Base-by-base conservation (phyloP, 2,329 filamentous ascomycete species). In the Ceratocystiopsis brevicomis region DNA sequence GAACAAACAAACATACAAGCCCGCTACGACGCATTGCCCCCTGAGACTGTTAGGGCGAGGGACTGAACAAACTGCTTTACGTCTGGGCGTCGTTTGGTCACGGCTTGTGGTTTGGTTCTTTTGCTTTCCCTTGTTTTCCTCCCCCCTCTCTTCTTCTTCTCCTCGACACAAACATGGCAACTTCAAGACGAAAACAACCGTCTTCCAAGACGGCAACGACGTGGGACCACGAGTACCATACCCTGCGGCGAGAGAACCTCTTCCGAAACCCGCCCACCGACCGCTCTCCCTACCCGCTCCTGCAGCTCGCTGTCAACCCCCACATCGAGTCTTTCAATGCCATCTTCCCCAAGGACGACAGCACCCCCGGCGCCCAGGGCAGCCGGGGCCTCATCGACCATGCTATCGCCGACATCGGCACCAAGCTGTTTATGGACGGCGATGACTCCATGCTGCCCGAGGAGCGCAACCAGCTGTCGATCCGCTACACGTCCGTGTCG, bases 261-360 rank as follows among this genome's bases (percentile, higher is more conserved):
- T 98, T 98, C 60, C 71, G 75, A 54, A 78, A 92, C 52, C 88
- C 90, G 16, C 88, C 90, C 0, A 80, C 74, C 55, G 87, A 96
- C 57, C 80, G 76, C 52, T 81, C 81, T 11, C 85, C 88, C 46
- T 96, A 93, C 56, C 90, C 90, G 14, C 73, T 81, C 18, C 74
- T 98, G 40, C 80, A 87, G 53, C 73, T 73, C 48, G 83, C 88
- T n/a, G 78, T 96, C 47, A 71, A 82, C 51, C 90, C 90, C 41
- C 90, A 98, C 61, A 81, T 96, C 53, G 79, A 95, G 55, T 90
- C 90, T 8, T 98, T 95, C 73, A 94, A 98, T 66, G 78, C 78
- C 42, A 69, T 96, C 40, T 92, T 95, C 57, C 30, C 40, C 16
- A 73, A 77, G 32, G 67, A 71, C 45, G 71, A 79, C 60, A 84